Conservation (phyloP, 208 protist species). For the Leptomonas pyrrhocoris region DNA sequence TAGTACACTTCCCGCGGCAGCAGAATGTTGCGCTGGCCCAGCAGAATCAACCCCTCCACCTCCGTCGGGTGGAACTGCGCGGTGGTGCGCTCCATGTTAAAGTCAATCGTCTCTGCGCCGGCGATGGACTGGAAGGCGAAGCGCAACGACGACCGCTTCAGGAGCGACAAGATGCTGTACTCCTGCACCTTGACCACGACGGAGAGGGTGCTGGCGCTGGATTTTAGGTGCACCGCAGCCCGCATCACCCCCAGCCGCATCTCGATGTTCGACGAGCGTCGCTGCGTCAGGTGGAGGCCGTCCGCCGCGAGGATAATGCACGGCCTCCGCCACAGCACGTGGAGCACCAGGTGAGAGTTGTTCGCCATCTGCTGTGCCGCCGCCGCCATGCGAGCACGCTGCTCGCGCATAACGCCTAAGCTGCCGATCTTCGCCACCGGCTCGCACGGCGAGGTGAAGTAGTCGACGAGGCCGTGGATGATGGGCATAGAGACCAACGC, state of each 20-base stretch:
- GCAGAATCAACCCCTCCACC: constrained; percentile 62
- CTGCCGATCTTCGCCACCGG: constrained; percentile 77
- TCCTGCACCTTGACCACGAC: constrained; percentile 61
- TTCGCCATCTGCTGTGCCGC: constrained; percentile 64
- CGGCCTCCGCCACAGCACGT: constrained; percentile 77
- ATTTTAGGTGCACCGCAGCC: constrained; percentile 54
- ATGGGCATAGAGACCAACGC: constrained; percentile 66
- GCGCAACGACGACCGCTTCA: constrained; percentile 60
- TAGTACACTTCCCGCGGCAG: constrained; percentile 51
- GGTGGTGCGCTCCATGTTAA: constrained; percentile 62
- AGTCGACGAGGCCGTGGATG: constrained; percentile 71
- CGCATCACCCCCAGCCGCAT: constrained; percentile 75
- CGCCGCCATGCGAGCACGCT: constrained; percentile 63
- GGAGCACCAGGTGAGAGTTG: constrained; percentile 43
- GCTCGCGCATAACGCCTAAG: constrained; percentile 84
- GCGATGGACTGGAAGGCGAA: constrained; percentile 37
- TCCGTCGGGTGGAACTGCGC: constrained; percentile 62
- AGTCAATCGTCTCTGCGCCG: constrained; percentile 26
- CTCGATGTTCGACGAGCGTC: constrained; percentile 49
- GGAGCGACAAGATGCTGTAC: constrained; percentile 67
- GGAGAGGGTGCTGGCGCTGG: constrained; percentile 29
- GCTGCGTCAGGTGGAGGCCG: constrained; percentile 47
- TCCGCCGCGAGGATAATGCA: constrained; percentile 71
- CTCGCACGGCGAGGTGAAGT: constrained; percentile 67
- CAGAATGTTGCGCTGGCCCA: constrained; percentile 71